Conservation (phyloP, 805 yeast genomes). For the Cyberlindnera saturnus region DNA sequence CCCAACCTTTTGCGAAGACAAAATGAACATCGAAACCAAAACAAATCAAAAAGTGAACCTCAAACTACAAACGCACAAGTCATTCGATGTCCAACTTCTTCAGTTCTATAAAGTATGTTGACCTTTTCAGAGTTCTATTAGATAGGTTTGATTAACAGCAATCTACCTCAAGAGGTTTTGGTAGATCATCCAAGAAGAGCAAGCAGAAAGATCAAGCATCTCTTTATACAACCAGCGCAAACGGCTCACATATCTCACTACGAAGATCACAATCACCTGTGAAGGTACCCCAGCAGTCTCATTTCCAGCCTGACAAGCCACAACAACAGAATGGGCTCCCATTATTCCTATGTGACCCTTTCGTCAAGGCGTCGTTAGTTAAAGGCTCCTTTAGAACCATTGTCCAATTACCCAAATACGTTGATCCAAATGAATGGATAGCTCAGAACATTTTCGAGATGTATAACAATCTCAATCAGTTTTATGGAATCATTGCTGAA, state of each 20-base stretch:
- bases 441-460: conserved; percentile 89
- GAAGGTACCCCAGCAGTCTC: conserved; percentile 18
- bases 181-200: conserved; percentile 47
- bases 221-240: conserved; percentile 31
- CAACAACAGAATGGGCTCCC: conserved; percentile 18
- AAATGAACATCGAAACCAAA: no score
- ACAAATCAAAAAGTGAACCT: not conserved
- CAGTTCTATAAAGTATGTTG: conserved; percentile 13
- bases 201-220: conserved; percentile 30
- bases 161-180: conserved; percentile 37
- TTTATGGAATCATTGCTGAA: conserved; percentile 86
- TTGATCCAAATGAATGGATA: conserved; percentile 92
- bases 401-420: conserved; percentile 91
- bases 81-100: conserved; percentile 8
- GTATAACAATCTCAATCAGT: conserved; percentile 77
- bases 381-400: conserved; percentile 96
- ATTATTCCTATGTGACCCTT: conserved; percentile 84
- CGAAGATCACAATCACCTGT: conserved; percentile 40
- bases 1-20: no score
- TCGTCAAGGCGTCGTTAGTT: conserved; percentile 87
- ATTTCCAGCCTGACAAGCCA: conserved; percentile 13
- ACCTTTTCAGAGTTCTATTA: not conserved
- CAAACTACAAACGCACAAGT: not conserved
- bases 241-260: conserved; percentile 42
- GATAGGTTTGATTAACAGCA: not conserved